These are phyloP conservation scores for Nicotiana benthamiana DNA, from an alignment of 257 asterid genomes.

Conservation along the genomic window DNA sequence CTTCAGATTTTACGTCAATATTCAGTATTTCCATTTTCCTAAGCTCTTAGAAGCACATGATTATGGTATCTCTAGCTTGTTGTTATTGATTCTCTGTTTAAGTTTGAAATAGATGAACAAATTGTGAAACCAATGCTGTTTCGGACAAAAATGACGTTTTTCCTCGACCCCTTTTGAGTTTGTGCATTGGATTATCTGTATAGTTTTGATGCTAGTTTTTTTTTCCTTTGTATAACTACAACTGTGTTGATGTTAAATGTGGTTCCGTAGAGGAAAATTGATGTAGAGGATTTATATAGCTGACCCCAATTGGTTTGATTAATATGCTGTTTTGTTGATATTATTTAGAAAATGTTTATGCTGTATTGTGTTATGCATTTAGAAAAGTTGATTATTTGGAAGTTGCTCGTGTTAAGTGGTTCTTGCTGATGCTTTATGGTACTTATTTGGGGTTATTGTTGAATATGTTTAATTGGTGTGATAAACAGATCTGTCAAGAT, in stretches of 20 bases:
- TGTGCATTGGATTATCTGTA: neutral
- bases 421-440: neutral
- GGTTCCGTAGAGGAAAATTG: neutral
- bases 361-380: neutral
- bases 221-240: neutral
- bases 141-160: neutral
- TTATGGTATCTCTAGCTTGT: neutral
- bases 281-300: neutral
- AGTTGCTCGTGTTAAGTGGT: neutral
- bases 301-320: neutral
- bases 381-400: neutral
- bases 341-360: neutral
- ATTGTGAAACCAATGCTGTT: neutral
- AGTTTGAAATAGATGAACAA: neutral
- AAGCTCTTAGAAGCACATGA: neutral
- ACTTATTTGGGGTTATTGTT: neutral
- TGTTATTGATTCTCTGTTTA: neutral
- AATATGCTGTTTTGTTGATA: neutral
- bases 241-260: neutral
- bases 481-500: conserved; percentile 12
- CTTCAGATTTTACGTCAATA: neutral
- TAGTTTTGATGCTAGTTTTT: neutral
- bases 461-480: neutral
- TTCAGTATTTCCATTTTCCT: neutral
- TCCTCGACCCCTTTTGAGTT: neutral